Base-by-base conservation (phyloP, 768 basidiomycete genomes). In the Cantharellus cinnabarinus region DNA sequence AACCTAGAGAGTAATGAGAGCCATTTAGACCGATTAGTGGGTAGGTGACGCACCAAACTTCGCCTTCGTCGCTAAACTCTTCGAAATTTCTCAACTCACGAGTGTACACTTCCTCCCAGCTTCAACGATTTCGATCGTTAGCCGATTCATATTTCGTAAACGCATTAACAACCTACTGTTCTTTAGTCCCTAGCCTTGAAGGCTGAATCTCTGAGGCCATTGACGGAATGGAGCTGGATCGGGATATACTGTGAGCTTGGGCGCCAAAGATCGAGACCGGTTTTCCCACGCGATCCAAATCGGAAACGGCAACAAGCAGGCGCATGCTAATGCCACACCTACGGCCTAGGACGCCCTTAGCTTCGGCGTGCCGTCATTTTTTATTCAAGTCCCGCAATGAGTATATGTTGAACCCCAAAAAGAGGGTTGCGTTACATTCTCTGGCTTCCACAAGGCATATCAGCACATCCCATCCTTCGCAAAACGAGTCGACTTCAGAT, bases 21-120 rank as follows among this genome's bases (percentile, higher is more conserved):
- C 20, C 20, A 29, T 29, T 29, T 29, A 29, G 20, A 29, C 20
- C 20, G 20, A 29, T 29, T 29, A 29, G 20, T 29, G 20, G 20
- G 20, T 29, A 29, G 20, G 20, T 29, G 20, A 67, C 77, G 58
- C 62, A 86, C 88, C 88, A 90, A 35, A 87, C 74, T 69, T 90
- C 88, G 41, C 88, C 88, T 68, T 88, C 85, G 66, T 89, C 85
- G 20, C 83, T 82, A 39, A 80, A 78, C 56, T 87, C 88, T 39
- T 79, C 71, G 62, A 87, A 89, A 65, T 85, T 84, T 42, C 66
- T 67, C 40, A 89, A 69, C 65, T 90, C 88, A 48, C 75, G 73
- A 42, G 79, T 72, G 68, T 89, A 90, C 4, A 85, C 80, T 50
- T 72, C 64, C 66, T 89, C 84, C 88, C 88, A 89, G 67, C 86